phyloP scores from a whole-genome alignment of 441 rosid species.

The Croton laevigatus region DNA sequence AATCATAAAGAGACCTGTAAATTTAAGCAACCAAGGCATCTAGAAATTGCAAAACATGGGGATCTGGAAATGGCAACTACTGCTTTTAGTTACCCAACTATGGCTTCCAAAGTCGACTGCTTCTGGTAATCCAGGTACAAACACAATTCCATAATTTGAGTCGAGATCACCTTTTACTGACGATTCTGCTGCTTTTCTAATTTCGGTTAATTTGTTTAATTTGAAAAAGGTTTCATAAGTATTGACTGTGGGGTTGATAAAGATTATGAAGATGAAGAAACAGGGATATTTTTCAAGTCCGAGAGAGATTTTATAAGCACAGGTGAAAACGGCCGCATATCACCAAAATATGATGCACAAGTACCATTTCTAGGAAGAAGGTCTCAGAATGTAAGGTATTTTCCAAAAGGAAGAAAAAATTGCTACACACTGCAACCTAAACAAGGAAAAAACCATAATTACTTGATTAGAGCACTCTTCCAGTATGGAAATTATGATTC shows the following conservation, averaged over 20 bases:
- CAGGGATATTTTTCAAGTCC: slow-evolving; percentile 20
- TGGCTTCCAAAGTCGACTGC: no score
- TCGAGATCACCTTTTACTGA: no score
- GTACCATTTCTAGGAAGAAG: background rate
- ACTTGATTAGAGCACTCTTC: slow-evolving; percentile 18
- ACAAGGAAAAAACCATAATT: slow-evolving; percentile 19
- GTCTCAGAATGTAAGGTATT: slow-evolving; percentile 16
- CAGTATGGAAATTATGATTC: slow-evolving; percentile 32
- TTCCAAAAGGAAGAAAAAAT: slow-evolving; percentile 30
- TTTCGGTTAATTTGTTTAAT: no score
- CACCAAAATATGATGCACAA: background rate
- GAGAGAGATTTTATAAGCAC: slow-evolving; percentile 21
- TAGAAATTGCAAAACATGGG: no score
- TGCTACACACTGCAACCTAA: slow-evolving; percentile 27
- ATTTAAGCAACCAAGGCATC: no score
- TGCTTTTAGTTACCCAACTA: background rate
- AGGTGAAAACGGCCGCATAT: slow-evolving; percentile 7
- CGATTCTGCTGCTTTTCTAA: no score
- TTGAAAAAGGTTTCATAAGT: slow-evolving; percentile 26
- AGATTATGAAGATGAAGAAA: slow-evolving; percentile 16
- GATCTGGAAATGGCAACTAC: background rate
- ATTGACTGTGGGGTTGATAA: slow-evolving; percentile 30
- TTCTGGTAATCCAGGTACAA: no score
- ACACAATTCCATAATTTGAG: no score
- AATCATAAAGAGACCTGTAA: no score